Evolutionary conservation across 164 flowering plant species (phyloP).

Genomic region (Tinospora cordifolia): DNA sequence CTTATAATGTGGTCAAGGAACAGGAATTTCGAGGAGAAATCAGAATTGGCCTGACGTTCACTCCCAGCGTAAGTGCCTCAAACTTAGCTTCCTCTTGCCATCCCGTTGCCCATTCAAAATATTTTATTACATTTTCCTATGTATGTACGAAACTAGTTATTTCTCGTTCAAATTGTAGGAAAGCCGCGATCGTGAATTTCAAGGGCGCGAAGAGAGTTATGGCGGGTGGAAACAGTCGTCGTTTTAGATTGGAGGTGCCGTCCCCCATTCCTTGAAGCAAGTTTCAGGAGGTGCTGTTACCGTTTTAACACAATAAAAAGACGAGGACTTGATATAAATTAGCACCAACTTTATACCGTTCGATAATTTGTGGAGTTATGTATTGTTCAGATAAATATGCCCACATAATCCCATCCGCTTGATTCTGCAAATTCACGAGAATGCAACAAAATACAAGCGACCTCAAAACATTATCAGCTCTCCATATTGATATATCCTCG

Average conservation of each 20-base stretch:
- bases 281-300: too few species aligned
- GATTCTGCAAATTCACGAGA: too few species aligned
- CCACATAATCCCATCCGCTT: too few species aligned
- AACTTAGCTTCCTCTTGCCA: not conserved
- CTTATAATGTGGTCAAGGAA: conserved; percentile 70
- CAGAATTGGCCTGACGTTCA: conserved; percentile 56
- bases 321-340: too few species aligned
- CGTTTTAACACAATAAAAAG: not conserved
- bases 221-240: conserved; percentile 17
- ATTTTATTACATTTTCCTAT: not conserved
- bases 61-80: conserved; percentile 21
- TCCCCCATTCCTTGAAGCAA: too few species aligned
- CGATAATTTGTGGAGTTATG: too few species aligned
- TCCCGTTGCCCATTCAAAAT: not conserved
- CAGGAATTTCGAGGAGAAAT: conserved; percentile 64
- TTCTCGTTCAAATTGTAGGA: not conserved
- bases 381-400: not conserved
- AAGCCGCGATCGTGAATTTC: not conserved
- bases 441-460: not conserved
- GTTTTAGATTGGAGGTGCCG: not conserved
- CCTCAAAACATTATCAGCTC: not conserved
- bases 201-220: conserved; percentile 4
- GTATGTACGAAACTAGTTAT: too few species aligned
- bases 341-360: too few species aligned
- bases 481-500: not conserved